phyloP scores from a whole-genome alignment of 2,329 filamentous ascomycete species.

The Aspergillus sp. region DNA sequence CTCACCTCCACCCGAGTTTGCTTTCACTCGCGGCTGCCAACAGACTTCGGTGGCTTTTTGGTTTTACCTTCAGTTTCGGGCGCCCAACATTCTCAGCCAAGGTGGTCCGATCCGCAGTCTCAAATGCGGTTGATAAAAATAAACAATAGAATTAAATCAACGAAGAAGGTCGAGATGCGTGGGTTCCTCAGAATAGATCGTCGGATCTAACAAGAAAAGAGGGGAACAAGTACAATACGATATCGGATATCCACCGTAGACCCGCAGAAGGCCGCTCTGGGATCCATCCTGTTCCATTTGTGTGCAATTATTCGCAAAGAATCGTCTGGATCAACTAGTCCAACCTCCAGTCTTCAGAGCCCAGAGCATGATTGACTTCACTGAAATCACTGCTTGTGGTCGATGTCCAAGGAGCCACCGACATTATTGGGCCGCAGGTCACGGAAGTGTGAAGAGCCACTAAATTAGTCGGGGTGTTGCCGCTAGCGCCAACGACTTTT shows the following conservation, averaged over 20 bases:
- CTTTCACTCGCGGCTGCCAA: conserved; percentile 8
- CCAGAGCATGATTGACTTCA: neutral
- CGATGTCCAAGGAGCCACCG: too few relatives aligned
- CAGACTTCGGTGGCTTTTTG: conserved; percentile 7
- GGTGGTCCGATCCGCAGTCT: neutral
- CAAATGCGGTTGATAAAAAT: neutral
- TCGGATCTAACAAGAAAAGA: neutral
- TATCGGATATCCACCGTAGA: neutral
- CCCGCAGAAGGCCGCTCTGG: conserved; percentile 8
- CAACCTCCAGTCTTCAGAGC: too few relatives aligned
- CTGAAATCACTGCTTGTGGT: too few relatives aligned
- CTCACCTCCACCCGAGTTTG: conserved; percentile 1
- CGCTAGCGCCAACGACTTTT: conserved; percentile 4
- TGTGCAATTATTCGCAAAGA: neutral
- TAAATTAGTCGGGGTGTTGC: neutral
- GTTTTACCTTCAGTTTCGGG: neutral
- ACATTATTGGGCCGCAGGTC: neutral
- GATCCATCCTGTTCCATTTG: conserved; percentile 8
- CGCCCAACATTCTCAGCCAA: neutral
- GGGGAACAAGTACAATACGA: neutral
- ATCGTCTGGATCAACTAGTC: conserved; percentile 6
- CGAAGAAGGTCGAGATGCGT: neutral
- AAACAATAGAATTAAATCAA: neutral
- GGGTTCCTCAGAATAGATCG: neutral
- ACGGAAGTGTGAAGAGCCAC: neutral